phyloP scores from a whole-genome alignment of 2,329 filamentous ascomycete species.

The Thielaviopsis populi region DNA sequence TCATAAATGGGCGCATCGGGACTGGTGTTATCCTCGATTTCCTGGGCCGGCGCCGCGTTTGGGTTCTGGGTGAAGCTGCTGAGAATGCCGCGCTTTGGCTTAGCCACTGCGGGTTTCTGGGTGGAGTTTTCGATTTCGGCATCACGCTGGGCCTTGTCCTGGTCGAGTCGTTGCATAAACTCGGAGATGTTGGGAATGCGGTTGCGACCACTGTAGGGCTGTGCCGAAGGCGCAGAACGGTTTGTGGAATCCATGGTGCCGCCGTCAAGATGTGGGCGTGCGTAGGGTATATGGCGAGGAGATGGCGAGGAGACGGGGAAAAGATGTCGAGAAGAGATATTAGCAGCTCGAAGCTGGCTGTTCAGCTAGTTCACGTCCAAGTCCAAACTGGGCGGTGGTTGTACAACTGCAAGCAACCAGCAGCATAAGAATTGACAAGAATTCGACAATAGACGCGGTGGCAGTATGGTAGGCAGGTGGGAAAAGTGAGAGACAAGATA shows the following conservation, averaged over 20 bases:
- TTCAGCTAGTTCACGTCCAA: not conserved
- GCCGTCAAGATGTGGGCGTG: not conserved
- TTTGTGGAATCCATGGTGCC: constrained; percentile 28
- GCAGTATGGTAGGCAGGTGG: not conserved
- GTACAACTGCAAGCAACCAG: not conserved
- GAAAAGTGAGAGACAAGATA: not conserved
- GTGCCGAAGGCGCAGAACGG: constrained; percentile 32
- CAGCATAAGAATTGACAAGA: not conserved
- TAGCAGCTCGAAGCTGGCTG: not conserved
- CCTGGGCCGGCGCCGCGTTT: constrained; percentile 14
- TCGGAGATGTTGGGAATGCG: constrained; percentile 77
- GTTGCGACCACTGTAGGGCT: constrained; percentile 71
- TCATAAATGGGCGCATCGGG: constrained; percentile 30
- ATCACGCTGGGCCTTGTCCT: constrained; percentile 63
- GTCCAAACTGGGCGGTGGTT: not conserved
- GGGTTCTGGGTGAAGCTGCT: constrained; percentile 25
- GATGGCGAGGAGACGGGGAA: not conserved
- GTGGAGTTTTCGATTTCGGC: constrained; percentile 48
- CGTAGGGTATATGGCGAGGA: too few species aligned
- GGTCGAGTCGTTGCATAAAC: constrained; percentile 66
- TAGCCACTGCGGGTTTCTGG: not conserved
- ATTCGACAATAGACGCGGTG: not conserved
- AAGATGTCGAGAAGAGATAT: not conserved
- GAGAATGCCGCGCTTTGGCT: constrained; percentile 1
- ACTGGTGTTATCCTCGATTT: not conserved